Percentiles rank a stretch among this genome's conserved stretches.
phyloP scores from a whole-genome alignment of 2,329 filamentous ascomycete species.

The Cercospora citrullina region DNA sequence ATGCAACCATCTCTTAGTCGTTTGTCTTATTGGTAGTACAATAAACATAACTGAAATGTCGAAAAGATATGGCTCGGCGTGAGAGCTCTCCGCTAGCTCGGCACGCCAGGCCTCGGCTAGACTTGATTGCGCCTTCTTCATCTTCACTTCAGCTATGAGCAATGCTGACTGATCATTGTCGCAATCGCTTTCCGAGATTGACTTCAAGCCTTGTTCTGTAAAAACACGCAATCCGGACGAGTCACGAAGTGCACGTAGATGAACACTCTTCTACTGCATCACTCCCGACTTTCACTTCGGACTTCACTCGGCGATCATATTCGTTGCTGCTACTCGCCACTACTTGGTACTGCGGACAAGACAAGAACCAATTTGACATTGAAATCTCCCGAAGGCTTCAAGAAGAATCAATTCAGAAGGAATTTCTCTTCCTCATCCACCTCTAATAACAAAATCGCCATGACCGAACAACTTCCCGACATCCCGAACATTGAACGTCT shows the following conservation, averaged over 20 bases:
- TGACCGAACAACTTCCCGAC: constrained; percentile 50
- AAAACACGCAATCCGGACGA: no score
- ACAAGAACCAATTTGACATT: not conserved
- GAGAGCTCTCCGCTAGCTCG: not conserved
- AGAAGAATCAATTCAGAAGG: not conserved
- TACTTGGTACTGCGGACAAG: not conserved
- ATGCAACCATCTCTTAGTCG: no score
- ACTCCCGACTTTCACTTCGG: not conserved
- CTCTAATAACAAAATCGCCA: not conserved
- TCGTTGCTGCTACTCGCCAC: not conserved
- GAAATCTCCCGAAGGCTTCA: no score
- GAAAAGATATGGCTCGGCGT: not conserved
- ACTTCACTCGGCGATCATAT: not conserved
- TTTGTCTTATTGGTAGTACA: no score
- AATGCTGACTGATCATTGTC: not conserved
- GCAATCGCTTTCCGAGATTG: not conserved
- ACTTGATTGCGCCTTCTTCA: not conserved
- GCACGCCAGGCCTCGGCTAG: not conserved
- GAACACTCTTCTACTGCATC: not conserved
- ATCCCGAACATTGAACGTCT: constrained; percentile 76
- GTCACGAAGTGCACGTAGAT: not conserved
- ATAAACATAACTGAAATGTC: not conserved
- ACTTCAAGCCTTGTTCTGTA: not conserved
- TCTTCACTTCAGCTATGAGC: constrained; percentile 1
- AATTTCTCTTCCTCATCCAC: not conserved